These are phyloP conservation scores for Ophiostoma perfectum DNA, from an alignment of 2,329 filamentous ascomycete species.

Conservation along the genomic window DNA sequence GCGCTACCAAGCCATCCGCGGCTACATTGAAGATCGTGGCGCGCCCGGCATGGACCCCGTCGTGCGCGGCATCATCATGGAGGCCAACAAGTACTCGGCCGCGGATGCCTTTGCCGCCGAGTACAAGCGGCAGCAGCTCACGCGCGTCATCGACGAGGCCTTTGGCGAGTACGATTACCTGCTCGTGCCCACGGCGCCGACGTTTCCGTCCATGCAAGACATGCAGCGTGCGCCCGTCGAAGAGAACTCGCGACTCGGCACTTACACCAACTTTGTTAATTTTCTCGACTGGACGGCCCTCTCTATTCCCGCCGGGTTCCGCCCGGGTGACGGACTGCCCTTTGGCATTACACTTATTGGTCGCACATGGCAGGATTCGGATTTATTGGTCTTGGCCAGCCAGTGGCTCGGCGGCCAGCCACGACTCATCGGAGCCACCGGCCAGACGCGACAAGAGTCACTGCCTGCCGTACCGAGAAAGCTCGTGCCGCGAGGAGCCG, in stretches of 20 bases:
- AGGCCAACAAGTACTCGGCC: slow-evolving; percentile 39
- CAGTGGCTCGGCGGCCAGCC: slow-evolving; percentile 17
- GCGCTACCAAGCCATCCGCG: slow-evolving; percentile 47
- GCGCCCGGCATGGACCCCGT: slow-evolving; percentile 34
- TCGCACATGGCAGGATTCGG: slow-evolving; percentile 34
- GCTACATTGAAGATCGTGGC: slow-evolving; percentile 38
- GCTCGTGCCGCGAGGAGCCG: background rate
- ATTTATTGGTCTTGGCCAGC: slow-evolving; percentile 31
- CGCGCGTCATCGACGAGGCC: slow-evolving; percentile 37
- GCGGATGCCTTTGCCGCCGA: slow-evolving; percentile 43
- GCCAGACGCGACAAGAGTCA: background rate
- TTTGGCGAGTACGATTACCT: slow-evolving; percentile 41
- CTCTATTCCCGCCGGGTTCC: slow-evolving; percentile 46
- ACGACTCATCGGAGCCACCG: slow-evolving; percentile 34
- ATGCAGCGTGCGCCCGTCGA: slow-evolving; percentile 47
- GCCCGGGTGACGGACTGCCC: slow-evolving; percentile 33
- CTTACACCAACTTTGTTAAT: slow-evolving; percentile 57
- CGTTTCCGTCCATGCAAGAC: slow-evolving; percentile 46
- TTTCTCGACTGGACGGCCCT: slow-evolving; percentile 53
- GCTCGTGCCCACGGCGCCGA: slow-evolving; percentile 53
- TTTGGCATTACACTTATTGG: slow-evolving; percentile 39
- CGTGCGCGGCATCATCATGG: slow-evolving; percentile 37
- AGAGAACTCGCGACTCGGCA: slow-evolving; percentile 50
- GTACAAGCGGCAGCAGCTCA: slow-evolving; percentile 37
- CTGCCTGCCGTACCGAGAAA: background rate